A percentile compares a stretch with the other conserved stretches of the same genome.
phyloP scores from a whole-genome alignment of 805 yeast species.

The Metschnikowia anglica region DNA sequence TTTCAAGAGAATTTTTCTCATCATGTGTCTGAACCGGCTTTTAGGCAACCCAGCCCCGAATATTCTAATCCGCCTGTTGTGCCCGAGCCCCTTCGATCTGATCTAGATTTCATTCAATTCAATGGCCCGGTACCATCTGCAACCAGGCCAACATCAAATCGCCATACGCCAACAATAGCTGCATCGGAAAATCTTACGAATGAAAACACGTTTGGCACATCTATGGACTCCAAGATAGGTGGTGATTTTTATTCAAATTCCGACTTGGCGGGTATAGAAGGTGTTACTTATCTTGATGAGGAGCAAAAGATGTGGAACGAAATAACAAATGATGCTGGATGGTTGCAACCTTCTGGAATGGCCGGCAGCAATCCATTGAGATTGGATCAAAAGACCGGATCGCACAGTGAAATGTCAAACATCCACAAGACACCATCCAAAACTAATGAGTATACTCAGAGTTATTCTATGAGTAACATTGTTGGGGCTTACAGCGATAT shows the following conservation, averaged over 20 bases:
- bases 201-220: constrained; percentile 15
- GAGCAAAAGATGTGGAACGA: constrained; percentile 70
- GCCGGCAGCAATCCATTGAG: constrained; percentile 7
- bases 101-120: constrained; percentile 28
- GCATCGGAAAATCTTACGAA: constrained; percentile 21
- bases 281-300: constrained; percentile 40
- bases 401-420: constrained; percentile 4
- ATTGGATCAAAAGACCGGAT: constrained; percentile 6
- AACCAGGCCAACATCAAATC: constrained; percentile 19
- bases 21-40: constrained; percentile 5
- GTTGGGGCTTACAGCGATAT: constrained; percentile 38
- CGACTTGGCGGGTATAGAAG: constrained; percentile 44
- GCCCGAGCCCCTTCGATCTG: constrained; percentile 23
- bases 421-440: constrained; percentile 3
- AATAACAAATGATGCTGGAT: constrained; percentile 71
- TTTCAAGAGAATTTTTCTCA: constrained; percentile 9
- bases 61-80: constrained; percentile 10
- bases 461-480: constrained; percentile 16
- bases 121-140: constrained; percentile 22
- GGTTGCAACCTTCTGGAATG: constrained; percentile 47
- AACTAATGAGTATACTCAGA: constrained; percentile 2
- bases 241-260: constrained; percentile 36
- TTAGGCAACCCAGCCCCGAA: constrained; percentile 16
- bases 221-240: constrained; percentile 3
- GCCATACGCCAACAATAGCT: constrained; percentile 22